Evolutionary conservation across 2,329 filamentous ascomycete species (phyloP), one percentile per base, ranked within the genome.

Genomic region (Phialemonium atrogriseum): DNA sequence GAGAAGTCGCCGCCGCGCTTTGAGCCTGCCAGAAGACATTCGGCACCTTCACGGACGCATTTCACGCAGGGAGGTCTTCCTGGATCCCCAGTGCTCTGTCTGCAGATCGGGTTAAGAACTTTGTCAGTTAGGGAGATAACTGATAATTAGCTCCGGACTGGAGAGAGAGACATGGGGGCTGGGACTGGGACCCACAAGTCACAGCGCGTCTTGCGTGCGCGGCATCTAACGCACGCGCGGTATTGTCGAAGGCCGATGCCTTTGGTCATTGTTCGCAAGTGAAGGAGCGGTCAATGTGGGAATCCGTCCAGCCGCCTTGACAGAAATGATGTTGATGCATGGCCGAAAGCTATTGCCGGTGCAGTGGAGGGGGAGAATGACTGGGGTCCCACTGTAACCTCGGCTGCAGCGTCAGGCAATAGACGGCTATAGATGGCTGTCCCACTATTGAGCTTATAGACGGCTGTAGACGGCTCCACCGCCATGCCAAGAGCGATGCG

Each of bases 221-320:
- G 35, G 27, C 35, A 38, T n/a, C 35, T 24, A 6, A 38, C 27
- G 18, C 35, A 38, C 14, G 33, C 35, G 14, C 35, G 27, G 33
- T 38, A 38, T 15, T 38, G 32, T 22, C 35, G 27, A 21, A 38
- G 17, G 7, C 35, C 35, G 17, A 27, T 27, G 10, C 33, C 32
- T 27, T 26, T 38, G 24, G 35, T 38, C 35, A 38, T 38, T 19
- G 18, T 32, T 14, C n/a, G 24, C 9, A 9, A 23, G n/a, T n/a
- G 9, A n/a, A 23, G 21, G 24, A 8, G 11, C 11, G 24, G 8
- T 26, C 8, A 7, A 26, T 11, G 15, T 26, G 24, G 8, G 11
- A 23, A 23, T 23, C 21, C n/a, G 21, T 23, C 9, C 21, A 8
- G 21, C 21, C n/a, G n/a, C n/a, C n/a, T n/a, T n/a, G n/a, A n/a